Base-by-base conservation (phyloP, 2,329 filamentous ascomycete species). In the Colletotrichum australisinense region DNA sequence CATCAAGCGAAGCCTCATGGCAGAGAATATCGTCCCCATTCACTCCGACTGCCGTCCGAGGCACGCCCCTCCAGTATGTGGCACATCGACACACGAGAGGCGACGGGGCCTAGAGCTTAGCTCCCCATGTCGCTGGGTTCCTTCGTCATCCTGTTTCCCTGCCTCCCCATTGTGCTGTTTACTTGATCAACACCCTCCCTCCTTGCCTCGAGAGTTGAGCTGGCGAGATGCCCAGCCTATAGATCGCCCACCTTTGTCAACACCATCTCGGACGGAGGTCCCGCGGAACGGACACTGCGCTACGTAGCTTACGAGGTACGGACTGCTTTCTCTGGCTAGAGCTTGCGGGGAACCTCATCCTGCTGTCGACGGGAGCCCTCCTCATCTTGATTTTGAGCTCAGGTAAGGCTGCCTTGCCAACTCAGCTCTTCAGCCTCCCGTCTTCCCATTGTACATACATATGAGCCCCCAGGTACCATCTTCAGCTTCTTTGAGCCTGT, bases 371-470 rank as follows among this genome's bases (percentile, higher is more conserved):
- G 35, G 46, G 35, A 46, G 56, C 7, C 46, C 46, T 56, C 60
- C 58, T 35, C 53, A 28, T 59, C n/a, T 12, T 26, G 28, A n/a
- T 32, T n/a, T 42, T 49, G 38, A 53, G 28, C 58, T 53, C 59
- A 59, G 63, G 68, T 74, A 64, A 68, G 68, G 72, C 68, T 74
- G 63, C 26, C 32, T 74, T 35, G 59, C 59, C 58, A 56, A 53
- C 57, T 64, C 63, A 68, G 72, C 63, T 68, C 52, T 73, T 73
- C 57, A 64, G 68, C 69, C 69, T 74, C 63, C 28, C 49, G 14
- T 60, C 49, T 59, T 24, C 38, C 52, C 32, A 72, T 64, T 22
- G 55, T 73, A 66, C 71, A 66, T 74, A 72, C 68, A 72, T 74
- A 74, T 74, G 72, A 53, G 58, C 35, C 59, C 58, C 63, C 28